Conservation (phyloP, 345 rosid species). For the Moricandia moricandioides region DNA sequence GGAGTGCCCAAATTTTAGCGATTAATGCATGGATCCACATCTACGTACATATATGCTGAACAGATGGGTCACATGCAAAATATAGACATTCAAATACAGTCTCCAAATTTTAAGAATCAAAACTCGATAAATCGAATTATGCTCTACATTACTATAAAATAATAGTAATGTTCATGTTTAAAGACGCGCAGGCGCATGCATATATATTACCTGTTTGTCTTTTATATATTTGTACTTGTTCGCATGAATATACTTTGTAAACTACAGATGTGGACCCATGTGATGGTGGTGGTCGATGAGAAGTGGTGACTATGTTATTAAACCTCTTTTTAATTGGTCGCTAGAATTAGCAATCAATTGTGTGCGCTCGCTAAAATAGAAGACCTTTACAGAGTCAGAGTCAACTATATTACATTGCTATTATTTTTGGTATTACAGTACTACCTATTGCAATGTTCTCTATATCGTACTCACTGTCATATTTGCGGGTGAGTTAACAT, state of each 20-base stretch:
- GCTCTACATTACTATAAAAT: background rate
- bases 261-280: constrained; percentile 17
- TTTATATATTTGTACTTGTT: constrained; percentile 8
- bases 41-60: constrained; percentile 6
- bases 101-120: background rate
- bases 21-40: background rate
- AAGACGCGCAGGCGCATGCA: constrained; percentile 18
- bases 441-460: background rate
- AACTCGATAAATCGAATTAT: constrained; percentile 23
- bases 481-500: background rate
- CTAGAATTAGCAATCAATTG: background rate
- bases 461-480: background rate
- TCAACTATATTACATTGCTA: background rate
- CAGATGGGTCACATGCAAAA: background rate
- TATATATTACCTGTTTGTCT: constrained; percentile 8
- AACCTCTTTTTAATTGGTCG: constrained; percentile 17
- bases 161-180: background rate
- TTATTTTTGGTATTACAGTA: background rate
- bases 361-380: constrained; percentile 6
- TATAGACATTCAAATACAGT: background rate
- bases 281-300: constrained; percentile 21
- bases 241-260: constrained; percentile 3
- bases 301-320: constrained; percentile 19
- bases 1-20: background rate
- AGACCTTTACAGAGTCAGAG: background rate